These are phyloP conservation scores for Phyllosticta citrichinensis DNA, from an alignment of 2,329 filamentous ascomycete genomes.

Conservation along the genomic window DNA sequence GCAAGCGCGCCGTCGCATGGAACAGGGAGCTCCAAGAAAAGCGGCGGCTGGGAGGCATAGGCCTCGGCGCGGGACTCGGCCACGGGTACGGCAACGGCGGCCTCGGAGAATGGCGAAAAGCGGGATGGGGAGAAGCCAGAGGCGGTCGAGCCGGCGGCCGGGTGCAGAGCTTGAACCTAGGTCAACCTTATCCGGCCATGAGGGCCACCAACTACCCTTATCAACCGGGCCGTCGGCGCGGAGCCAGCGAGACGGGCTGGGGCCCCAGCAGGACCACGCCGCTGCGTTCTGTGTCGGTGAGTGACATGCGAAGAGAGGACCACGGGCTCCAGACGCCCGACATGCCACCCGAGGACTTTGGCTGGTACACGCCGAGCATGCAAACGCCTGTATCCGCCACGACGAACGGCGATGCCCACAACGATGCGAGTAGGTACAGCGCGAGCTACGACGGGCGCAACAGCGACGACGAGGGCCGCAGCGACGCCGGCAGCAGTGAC, in stretches of 20 bases:
- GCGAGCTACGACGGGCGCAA: not conserved
- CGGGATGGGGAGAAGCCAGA: not conserved
- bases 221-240: constrained; percentile 10
- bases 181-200: not conserved
- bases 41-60: not conserved
- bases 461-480: not conserved
- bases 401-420: not conserved
- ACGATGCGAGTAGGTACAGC: not conserved
- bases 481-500: not conserved
- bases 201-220: not conserved
- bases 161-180: not conserved
- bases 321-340: not conserved
- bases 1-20: not conserved
- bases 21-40: not conserved
- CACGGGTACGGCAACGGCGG: not conserved
- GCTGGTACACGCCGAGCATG: not conserved
- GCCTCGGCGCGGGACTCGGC: not conserved
- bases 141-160: not conserved
- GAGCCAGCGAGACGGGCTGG: constrained; percentile 7
- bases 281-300: not conserved
- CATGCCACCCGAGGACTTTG: not conserved
- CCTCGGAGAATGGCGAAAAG: not conserved
- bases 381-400: not conserved
- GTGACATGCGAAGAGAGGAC: not conserved
- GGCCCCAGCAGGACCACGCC: not conserved